phyloP scores from a whole-genome alignment of 78 protist genomes.

The Creolimax fragrantissima region DNA sequence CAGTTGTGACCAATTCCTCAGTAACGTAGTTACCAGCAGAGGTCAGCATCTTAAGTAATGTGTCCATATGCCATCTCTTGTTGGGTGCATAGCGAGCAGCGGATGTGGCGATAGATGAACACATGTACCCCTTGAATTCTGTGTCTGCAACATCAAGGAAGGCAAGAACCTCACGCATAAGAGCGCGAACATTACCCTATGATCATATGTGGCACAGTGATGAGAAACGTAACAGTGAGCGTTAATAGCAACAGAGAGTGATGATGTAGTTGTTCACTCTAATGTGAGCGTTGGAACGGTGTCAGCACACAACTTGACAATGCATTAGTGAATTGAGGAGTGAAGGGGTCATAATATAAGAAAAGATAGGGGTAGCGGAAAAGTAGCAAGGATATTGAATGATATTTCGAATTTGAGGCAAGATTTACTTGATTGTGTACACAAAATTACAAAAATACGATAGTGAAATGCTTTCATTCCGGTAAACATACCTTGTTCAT shows the following conservation, averaged over 20 bases:
- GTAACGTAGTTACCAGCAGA: slow-evolving; percentile 58
- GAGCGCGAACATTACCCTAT: slow-evolving; percentile 8
- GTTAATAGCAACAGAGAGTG: too few species aligned
- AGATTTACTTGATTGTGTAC: too few species aligned
- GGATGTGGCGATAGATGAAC: not conserved
- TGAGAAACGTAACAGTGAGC: too few species aligned
- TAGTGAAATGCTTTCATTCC: too few species aligned
- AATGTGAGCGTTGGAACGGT: too few species aligned
- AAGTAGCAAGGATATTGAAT: too few species aligned
- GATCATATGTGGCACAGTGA: not conserved
- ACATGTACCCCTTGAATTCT: slow-evolving; percentile 10
- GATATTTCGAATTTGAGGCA: too few species aligned
- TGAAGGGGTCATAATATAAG: too few species aligned
- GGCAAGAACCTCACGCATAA: slow-evolving; percentile 40
- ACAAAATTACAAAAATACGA: too few species aligned
- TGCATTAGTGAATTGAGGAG: too few species aligned
- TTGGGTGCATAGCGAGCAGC: slow-evolving; percentile 58
- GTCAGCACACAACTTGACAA: not conserved
- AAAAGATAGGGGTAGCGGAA: too few species aligned
- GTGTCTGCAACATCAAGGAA: slow-evolving; percentile 55
- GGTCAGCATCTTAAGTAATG: slow-evolving; percentile 64
- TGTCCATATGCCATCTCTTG: slow-evolving; percentile 90
- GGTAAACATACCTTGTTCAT: slow-evolving; percentile 62
- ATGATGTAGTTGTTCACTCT: too few species aligned
- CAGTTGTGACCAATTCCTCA: slow-evolving; percentile 57